Base-by-base conservation (phyloP, 2,329 filamentous ascomycete genomes). In the Phialemonium atrogriseum region DNA sequence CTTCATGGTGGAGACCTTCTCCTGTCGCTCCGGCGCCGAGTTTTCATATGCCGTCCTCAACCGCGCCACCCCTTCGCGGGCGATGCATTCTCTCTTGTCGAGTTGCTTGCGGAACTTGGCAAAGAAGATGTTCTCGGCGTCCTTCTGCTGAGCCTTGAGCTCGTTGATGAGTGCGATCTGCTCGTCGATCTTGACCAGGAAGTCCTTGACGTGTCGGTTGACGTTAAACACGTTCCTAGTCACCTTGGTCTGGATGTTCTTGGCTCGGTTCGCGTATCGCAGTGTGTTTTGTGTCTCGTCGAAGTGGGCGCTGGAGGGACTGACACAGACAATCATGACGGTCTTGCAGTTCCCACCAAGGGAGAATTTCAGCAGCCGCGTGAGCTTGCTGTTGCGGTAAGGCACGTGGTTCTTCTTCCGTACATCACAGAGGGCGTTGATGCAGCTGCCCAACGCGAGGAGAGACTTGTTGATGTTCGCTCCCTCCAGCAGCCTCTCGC, bases 401-500 rank as follows among this genome's bases (percentile, higher is more conserved):
- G 91, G 91, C 10, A 98, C 84, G 56, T 98, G 91, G 44, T 93
- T 91, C 43, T 77, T 81, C 61, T 91, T 94, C 31, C 86, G 77
- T 5, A 84, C 77, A 51, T 98, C 91, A 60, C 91, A 98, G 11
- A 98, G 77, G 5, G 91, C 93, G 49, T 98, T 98, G 68, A 98
- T 98, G 61, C 91, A 98, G 58, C 89, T 89, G 40, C 91, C 91
- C 7, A 98, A 66, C 0, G 91, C 89, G 11, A 98, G 76, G 3
- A 98, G 70, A 2, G 91, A 98, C 54, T 96, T 95, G 74, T 98
- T 98, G 73, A 98, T 98, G 59, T 98, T 98, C 48, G 91, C 91
- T 41, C 91, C 91, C 58, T 98, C 91, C 10, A 88, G 69, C 22
- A 98, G 64, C 22, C 91, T 73, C 53, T 94, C 89, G 34, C 91